These are phyloP conservation scores for Friedmanniomyces endolithicus DNA, from an alignment of 495 filamentous ascomycete genomes.

Conservation along the genomic window DNA sequence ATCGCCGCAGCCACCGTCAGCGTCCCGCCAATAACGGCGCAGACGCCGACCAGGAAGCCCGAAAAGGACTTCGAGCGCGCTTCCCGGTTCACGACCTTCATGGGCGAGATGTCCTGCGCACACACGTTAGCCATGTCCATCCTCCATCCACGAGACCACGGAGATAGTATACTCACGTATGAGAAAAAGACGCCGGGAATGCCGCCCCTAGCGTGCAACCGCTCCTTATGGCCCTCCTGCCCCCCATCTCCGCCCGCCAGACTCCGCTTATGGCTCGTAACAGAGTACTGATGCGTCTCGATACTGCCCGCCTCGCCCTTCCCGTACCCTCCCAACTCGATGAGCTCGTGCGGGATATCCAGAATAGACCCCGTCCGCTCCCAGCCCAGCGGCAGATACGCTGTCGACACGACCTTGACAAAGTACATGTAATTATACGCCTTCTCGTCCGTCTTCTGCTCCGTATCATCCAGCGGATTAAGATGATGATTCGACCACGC, in stretches of 20 bases:
- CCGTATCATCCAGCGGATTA: constrained; percentile 79
- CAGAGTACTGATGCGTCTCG: constrained; percentile 96
- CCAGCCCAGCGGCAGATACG: constrained; percentile 85
- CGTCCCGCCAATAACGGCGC: constrained; percentile 88
- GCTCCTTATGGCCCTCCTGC: constrained; percentile 76
- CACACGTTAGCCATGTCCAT: constrained; percentile 1
- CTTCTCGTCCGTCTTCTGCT: constrained; percentile 64
- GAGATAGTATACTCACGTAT: constrained; percentile 61
- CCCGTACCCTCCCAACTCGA: constrained; percentile 52
- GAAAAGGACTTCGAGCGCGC: constrained; percentile 74
- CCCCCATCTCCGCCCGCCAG: constrained; percentile 68
- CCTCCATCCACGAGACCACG: background rate
- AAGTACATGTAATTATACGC: constrained; percentile 99
- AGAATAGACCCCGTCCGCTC: constrained; percentile 34
- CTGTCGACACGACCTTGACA: constrained; percentile 91
- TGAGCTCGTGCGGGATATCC: constrained; percentile 40
- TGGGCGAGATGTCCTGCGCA: constrained; percentile 82
- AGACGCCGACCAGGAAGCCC: constrained; percentile 84
- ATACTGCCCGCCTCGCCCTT: constrained; percentile 59
- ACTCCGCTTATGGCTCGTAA: constrained; percentile 87
- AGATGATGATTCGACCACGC: constrained; percentile 81
- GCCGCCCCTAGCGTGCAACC: constrained; percentile 74
- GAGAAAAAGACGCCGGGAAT: constrained; percentile 98
- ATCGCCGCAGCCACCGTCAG: constrained; percentile 90
- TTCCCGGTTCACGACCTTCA: constrained; percentile 99